Conservation (phyloP, 139 green algal species). For the Coelastrella sp. region DNA sequence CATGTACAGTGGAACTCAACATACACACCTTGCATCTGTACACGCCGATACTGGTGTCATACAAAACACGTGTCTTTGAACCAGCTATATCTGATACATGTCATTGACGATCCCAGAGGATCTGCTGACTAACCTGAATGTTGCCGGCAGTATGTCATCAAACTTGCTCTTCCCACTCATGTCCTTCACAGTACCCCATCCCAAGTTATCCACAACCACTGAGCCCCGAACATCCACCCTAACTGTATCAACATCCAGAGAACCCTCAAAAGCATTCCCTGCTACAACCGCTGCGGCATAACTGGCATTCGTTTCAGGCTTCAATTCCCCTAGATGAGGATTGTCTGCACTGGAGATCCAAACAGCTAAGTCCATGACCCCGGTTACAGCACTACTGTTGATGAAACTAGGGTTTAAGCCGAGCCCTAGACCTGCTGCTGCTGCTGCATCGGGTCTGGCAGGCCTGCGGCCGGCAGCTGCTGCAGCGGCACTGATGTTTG, state of each 20-base stretch:
- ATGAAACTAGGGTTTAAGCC: not conserved
- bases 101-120: too few species aligned
- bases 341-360: constrained; percentile 15
- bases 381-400: not conserved
- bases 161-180: constrained; percentile 36
- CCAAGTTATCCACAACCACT: constrained; percentile 17
- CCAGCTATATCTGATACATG: too few species aligned
- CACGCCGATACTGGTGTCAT: too few species aligned
- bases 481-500: not conserved
- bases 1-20: too few species aligned
- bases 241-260: constrained; percentile 5
- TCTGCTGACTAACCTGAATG: not conserved
- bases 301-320: not conserved
- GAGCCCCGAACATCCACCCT: not conserved
- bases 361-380: constrained; percentile 1
- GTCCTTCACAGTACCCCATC: constrained; percentile 30
- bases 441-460: not conserved
- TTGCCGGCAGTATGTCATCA: constrained; percentile 23
- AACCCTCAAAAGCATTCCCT: not conserved
- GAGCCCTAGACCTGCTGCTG: not conserved
- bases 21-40: too few species aligned
- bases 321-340: not conserved
- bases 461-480: not conserved
- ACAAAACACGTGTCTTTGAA: too few species aligned
- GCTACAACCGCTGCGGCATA: not conserved